Base-by-base conservation (phyloP, 352 stramenopile species). In the Pythium sukuiense region DNA sequence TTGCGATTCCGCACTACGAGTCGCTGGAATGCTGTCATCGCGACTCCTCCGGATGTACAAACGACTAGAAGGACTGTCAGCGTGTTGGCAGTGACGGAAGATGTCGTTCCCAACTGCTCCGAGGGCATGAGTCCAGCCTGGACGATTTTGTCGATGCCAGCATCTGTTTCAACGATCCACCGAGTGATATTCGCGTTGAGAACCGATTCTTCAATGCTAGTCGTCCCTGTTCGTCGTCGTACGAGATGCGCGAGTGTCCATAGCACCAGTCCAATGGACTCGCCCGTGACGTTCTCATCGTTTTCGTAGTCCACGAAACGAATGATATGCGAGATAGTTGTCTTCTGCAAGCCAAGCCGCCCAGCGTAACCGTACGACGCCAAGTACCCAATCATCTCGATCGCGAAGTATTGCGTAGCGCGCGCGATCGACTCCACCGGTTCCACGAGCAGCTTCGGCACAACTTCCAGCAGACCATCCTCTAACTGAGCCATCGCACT, bases 321-420 rank as follows among this genome's bases (percentile, higher is more conserved):
- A 14, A 89, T n/a, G 12, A 88, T 76, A 0, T 71, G 64, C 0
- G 63, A 48, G n/a, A 91, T 58, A 4, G 76, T 72, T 9, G 54
- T 39, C 8, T 69, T 52, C 1, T 79, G 55, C 4, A 91, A 41
- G 9, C 58, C 46, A 3, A 91, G 68, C 27, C 63, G 68, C 6
- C 81, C 57, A 0, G 69, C 73, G 41, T 86, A 69, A 2, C 76
- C 79, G 43, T 86, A 89, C 32, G 75, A 83, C 9, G 80, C 67
- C 82, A 89, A 75, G 37, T 89, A 87, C 0, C 82, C 82, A 35
- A 89, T 74, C 65, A 86, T 83, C 50, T 91, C 73, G 0, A 81
- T 79, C 0, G 70, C 82, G 69, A 89, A 85, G 56, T 85, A 77
- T 41, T 91, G 82, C n/a, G 79, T 81, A 3, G 80, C 56, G 3